Conservation (phyloP, 345 rosid genomes). For the Carallia brachiata region DNA sequence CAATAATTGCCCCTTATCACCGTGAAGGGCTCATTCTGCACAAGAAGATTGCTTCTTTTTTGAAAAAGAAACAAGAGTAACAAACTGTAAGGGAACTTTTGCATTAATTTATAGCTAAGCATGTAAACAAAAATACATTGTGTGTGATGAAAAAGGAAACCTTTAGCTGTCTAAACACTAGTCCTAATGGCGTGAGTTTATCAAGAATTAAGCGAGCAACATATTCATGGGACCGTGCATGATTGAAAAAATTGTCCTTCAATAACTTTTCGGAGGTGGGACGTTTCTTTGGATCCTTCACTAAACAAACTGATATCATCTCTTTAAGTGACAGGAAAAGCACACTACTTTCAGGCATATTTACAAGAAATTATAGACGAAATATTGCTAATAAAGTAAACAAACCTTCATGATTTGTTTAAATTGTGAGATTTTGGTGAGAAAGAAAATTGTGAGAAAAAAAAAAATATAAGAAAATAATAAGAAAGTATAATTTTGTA, state of each 20-base stretch:
- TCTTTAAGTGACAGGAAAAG: slow-evolving; percentile 83
- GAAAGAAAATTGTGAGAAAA: too few relatives aligned
- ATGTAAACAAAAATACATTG: slow-evolving; percentile 9
- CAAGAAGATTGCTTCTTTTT: slow-evolving; percentile 92
- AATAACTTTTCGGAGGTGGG: slow-evolving; percentile 87
- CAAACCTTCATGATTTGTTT: too few relatives aligned
- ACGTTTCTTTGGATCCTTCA: slow-evolving; percentile 98
- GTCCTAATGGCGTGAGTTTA: slow-evolving; percentile 83
- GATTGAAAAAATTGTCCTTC: slow-evolving; percentile 87
- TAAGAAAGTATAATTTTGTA: too few relatives aligned
- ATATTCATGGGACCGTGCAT: slow-evolving; percentile 68
- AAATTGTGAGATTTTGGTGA: too few relatives aligned
- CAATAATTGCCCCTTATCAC: slow-evolving; percentile 75
- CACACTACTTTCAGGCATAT: slow-evolving; percentile 24
- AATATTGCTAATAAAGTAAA: slow-evolving; percentile 1
- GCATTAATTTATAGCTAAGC: slow-evolving; percentile 5
- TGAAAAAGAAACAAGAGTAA: slow-evolving; percentile 38
- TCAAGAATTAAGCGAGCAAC: slow-evolving; percentile 58
- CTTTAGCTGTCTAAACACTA: slow-evolving; percentile 80
- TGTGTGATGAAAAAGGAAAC: slow-evolving; percentile 47
- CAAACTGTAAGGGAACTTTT: slow-evolving; percentile 21
- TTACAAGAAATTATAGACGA: slow-evolving; percentile 19
- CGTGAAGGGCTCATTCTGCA: slow-evolving; percentile 82
- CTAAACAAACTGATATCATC: slow-evolving; percentile 90
- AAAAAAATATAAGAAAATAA: too few relatives aligned